A percentile compares a stretch with the other conserved stretches of the same genome.
Evolutionary conservation across 495 filamentous ascomycete genomes (phyloP).

Genomic region (Acidomyces sp.): DNA sequence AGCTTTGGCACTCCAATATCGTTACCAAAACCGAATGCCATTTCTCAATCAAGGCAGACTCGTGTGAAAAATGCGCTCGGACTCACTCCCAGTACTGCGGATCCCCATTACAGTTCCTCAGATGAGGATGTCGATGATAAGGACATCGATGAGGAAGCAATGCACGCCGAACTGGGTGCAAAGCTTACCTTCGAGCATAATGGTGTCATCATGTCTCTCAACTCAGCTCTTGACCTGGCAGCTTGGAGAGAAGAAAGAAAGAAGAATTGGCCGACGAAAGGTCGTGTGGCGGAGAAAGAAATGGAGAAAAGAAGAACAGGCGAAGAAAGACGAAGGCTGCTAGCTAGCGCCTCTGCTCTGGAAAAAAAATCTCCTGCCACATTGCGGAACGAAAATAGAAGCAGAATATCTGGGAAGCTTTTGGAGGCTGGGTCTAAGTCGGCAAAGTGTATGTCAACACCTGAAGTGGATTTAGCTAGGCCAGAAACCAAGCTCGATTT

Average conservation of each 20-base stretch:
- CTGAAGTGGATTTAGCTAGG: background rate
- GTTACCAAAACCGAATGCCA: constrained; percentile 46
- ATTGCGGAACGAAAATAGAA: background rate
- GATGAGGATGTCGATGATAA: constrained; percentile 51
- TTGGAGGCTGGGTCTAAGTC: background rate
- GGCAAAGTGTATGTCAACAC: background rate
- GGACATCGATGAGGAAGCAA: constrained; percentile 63
- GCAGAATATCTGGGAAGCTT: background rate
- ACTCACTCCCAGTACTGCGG: constrained; percentile 59
- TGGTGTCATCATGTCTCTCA: constrained; percentile 23
- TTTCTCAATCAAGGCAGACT: constrained; percentile 14
- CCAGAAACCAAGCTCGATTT: constrained; percentile 1
- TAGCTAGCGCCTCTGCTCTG: constrained; percentile 6
- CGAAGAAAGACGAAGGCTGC: constrained; percentile 11
- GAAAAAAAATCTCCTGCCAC: background rate
- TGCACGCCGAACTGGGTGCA: constrained; percentile 25
- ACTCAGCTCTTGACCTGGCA: constrained; percentile 54
- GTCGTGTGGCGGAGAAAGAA: constrained; percentile 40
- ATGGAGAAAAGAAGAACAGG: constrained; percentile 5
- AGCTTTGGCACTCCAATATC: constrained; percentile 48
- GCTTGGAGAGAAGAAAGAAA: constrained; percentile 72
- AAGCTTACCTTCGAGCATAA: constrained; percentile 27
- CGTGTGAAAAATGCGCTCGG: constrained; percentile 38
- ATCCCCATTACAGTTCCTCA: constrained; percentile 23
- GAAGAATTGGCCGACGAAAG: constrained; percentile 63